phyloP scores from a whole-genome alignment of 2,329 filamentous ascomycete species.

The Penicillium aurantiogriseum region DNA sequence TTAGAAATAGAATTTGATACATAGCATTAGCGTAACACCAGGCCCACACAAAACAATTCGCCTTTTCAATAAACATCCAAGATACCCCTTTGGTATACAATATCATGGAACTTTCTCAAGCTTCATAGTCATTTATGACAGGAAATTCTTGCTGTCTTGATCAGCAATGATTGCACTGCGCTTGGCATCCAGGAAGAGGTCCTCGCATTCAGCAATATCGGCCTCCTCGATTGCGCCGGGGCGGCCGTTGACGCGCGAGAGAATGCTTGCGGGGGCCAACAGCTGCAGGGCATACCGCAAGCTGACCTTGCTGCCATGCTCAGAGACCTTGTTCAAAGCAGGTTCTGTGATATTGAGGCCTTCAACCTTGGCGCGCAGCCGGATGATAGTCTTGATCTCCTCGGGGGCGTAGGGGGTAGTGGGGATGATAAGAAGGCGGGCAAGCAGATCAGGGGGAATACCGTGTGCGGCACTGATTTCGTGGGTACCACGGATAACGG shows the following conservation, averaged over 20 bases:
- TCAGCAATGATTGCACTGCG: constrained; percentile 71
- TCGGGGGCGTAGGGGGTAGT: constrained; percentile 83
- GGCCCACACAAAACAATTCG: constrained; percentile 24
- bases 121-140: constrained; percentile 38
- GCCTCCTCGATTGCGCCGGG: constrained; percentile 69
- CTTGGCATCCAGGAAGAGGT: constrained; percentile 78
- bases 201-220: constrained; percentile 78
- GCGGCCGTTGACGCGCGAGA: constrained; percentile 79
- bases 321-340: constrained; percentile 81
- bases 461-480: constrained; percentile 81
- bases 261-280: constrained; percentile 83
- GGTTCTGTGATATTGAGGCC: constrained; percentile 74
- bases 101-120: constrained; percentile 17
- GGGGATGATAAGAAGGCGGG: constrained; percentile 91
- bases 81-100: constrained; percentile 27
- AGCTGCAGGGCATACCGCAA: constrained; percentile 91
- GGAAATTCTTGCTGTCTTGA: constrained; percentile 64
- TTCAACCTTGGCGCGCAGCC: constrained; percentile 79
- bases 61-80: constrained; percentile 26
- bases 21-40: constrained; percentile 27
- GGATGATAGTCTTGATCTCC: constrained; percentile 91
- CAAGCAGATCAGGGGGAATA: constrained; percentile 88
- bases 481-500: constrained; percentile 84
- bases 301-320: constrained; percentile 84
- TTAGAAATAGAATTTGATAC: constrained; percentile 14